Evolutionary conservation across 768 basidiomycete species (phyloP).

Genomic region (Leccinum uliginosum): DNA sequence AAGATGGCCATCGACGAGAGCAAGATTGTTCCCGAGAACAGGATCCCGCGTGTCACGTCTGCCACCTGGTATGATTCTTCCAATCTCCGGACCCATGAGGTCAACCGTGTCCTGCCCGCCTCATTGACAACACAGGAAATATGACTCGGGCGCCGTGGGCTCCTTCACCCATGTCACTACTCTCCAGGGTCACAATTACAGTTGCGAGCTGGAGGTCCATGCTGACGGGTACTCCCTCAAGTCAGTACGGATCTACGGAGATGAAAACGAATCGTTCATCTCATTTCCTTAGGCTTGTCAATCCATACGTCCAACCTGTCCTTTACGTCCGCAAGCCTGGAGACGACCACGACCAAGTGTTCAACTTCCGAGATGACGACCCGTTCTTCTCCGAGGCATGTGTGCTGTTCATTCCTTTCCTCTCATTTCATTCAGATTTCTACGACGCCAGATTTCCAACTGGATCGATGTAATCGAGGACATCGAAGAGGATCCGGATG

Average conservation of each 20-base stretch:
- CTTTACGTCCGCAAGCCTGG: constrained; percentile 84
- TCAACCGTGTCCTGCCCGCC: constrained; percentile 11
- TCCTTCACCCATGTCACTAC: constrained; percentile 87
- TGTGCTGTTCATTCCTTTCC: background rate
- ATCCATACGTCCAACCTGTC: constrained; percentile 91
- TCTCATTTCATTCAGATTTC: background rate
- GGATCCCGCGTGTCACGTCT: constrained; percentile 90
- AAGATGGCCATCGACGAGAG: constrained; percentile 82
- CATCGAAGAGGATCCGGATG: constrained; percentile 82
- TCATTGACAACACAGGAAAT: constrained; percentile 62
- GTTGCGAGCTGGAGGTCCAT: constrained; percentile 91
- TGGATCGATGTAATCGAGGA: constrained; percentile 88
- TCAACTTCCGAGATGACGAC: constrained; percentile 77
- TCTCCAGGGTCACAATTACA: constrained; percentile 90
- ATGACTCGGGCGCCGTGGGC: constrained; percentile 91
- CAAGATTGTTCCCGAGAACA: constrained; percentile 79
- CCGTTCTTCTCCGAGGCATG: constrained; percentile 88
- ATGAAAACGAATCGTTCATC: constrained; percentile 6
- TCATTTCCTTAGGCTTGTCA: constrained; percentile 58
- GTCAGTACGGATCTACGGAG: constrained; percentile 35
- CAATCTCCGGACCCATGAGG: constrained; percentile 18
- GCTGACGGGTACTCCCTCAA: constrained; percentile 90
- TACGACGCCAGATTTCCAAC: constrained; percentile 54
- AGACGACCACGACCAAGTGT: constrained; percentile 67
- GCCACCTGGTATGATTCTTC: constrained; percentile 70